A percentile compares a stretch with the other conserved stretches of the same genome.
Evolutionary conservation across 768 basidiomycete species (phyloP).

Genomic region (Boletales sp.): DNA sequence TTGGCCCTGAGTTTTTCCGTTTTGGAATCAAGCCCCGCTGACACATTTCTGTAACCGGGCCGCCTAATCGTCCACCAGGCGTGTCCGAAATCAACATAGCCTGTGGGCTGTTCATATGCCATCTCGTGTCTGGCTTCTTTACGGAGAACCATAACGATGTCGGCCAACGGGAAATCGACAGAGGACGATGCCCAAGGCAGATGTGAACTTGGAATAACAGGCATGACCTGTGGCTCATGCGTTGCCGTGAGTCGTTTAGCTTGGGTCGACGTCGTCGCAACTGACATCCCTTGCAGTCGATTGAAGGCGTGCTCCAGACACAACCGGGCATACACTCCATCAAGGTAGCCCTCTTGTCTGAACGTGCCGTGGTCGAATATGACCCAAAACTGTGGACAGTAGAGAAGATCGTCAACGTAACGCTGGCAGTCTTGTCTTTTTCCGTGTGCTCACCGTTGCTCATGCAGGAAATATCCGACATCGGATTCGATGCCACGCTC

Average conservation of each 20-base stretch:
- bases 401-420: constrained; percentile 73
- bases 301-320: constrained; percentile 76
- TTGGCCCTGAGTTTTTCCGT: no score
- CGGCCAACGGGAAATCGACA: neutral
- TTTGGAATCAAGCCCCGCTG: no score
- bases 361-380: constrained; percentile 88
- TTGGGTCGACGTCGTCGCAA: neutral
- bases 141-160: constrained; percentile 3
- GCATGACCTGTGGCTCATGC: constrained; percentile 89
- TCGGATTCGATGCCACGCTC: constrained; percentile 85
- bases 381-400: constrained; percentile 78
- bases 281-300: constrained; percentile 47
- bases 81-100: constrained; percentile 6
- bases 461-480: constrained; percentile 82
- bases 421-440: neutral
- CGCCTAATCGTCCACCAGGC: neutral
- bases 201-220: constrained; percentile 80
- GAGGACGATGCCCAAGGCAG: constrained; percentile 38
- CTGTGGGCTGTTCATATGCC: no score
- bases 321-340: constrained; percentile 89
- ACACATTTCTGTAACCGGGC: neutral
- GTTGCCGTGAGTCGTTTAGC: constrained; percentile 59
- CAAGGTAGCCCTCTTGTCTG: constrained; percentile 96
- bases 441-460: constrained; percentile 3
- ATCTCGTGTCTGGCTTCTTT: neutral